These are phyloP conservation scores for Tulasnella sp. DNA, from an alignment of 768 basidiomycete genomes.

Conservation along the genomic window DNA sequence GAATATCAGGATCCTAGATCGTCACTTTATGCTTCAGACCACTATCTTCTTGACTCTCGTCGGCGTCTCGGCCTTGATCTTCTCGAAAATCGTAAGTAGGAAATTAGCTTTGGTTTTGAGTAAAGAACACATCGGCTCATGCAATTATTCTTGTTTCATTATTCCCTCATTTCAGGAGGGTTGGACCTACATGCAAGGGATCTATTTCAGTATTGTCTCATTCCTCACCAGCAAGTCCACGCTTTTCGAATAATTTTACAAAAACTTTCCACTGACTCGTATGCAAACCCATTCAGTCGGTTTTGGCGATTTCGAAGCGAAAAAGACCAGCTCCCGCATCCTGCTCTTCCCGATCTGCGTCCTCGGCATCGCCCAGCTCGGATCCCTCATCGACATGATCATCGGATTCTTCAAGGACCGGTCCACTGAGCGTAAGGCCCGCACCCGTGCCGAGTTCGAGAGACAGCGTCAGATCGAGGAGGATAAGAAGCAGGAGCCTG, in stretches of 20 bases:
- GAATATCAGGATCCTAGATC: constrained; percentile 18
- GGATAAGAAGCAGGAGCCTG: constrained; percentile 19
- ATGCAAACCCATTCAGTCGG: constrained; percentile 4
- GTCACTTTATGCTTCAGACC: constrained; percentile 22
- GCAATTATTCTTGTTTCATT: too few relatives aligned
- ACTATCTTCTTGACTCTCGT: constrained; percentile 21
- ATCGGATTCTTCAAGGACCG: constrained; percentile 10
- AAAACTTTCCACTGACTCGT: not conserved
- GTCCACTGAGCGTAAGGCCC: constrained; percentile 20
- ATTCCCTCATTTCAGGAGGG: too few relatives aligned
- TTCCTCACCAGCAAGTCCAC: constrained; percentile 8
- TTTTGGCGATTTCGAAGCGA: constrained; percentile 14
- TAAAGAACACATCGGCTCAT: too few relatives aligned
- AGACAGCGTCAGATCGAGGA: constrained; percentile 14
- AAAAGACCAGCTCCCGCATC: constrained; percentile 4
- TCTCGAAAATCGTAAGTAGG: constrained; percentile 22
- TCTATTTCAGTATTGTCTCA: constrained; percentile 20
- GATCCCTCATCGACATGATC: constrained; percentile 23
- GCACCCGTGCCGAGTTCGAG: constrained; percentile 22
- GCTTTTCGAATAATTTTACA: too few relatives aligned
- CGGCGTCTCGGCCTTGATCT: constrained; percentile 26
- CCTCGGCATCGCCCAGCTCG: constrained; percentile 27
- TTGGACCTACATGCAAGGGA: constrained; percentile 27
- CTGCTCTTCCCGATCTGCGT: constrained; percentile 24
- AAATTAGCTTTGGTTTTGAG: too few relatives aligned